Conservation (phyloP, 305 asterid genomes). For the Fraxinus dipetala region DNA sequence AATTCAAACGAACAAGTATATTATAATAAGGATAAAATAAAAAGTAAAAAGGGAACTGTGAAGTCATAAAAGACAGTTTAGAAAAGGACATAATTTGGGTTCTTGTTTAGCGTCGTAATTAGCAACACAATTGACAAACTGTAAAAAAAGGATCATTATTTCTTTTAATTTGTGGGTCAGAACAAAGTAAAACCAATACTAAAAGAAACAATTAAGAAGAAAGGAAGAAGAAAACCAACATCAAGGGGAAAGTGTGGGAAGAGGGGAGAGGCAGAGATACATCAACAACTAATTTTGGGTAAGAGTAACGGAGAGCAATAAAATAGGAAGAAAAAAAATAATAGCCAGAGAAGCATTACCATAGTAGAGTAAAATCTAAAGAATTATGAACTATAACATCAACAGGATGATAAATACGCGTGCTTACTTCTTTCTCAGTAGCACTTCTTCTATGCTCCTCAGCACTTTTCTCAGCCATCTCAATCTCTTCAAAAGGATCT, state of each 20-base stretch:
- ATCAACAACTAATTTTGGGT: background rate
- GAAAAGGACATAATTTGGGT: background rate
- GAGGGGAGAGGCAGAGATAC: background rate
- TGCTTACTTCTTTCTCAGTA: conserved; percentile 79
- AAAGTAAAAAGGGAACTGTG: background rate
- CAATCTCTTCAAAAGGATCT: conserved; percentile 95
- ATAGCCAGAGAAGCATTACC: background rate
- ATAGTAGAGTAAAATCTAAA: background rate
- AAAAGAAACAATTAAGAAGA: background rate
- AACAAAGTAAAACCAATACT: background rate
- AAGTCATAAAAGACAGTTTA: background rate
- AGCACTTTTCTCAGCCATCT: conserved; percentile 63
- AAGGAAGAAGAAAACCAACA: background rate
- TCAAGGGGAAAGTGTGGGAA: background rate
- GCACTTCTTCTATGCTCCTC: conserved; percentile 98
- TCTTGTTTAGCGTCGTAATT: background rate
- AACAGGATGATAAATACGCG: conserved; percentile 18
- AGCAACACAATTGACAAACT: background rate
- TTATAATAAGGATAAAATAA: background rate
- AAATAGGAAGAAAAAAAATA: background rate
- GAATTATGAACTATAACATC: conserved; percentile 20
- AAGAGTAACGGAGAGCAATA: background rate
- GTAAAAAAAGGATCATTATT: background rate
- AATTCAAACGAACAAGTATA: background rate
- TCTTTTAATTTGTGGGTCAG: background rate